Conservation (phyloP, 1,284 basidiomycete genomes). For the Stereum hirsutum region DNA sequence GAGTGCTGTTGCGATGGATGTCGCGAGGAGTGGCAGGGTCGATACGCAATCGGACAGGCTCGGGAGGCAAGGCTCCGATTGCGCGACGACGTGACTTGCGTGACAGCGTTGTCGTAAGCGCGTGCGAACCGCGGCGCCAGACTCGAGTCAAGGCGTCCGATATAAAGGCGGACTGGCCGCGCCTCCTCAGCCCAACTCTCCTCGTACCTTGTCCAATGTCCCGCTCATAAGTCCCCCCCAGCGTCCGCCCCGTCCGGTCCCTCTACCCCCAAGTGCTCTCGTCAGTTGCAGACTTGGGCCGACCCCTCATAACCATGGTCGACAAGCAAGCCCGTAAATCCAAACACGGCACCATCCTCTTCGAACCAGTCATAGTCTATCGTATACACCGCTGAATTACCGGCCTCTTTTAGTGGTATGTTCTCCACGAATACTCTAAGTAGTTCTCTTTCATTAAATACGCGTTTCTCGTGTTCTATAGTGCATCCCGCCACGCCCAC, state of each 20-base stretch:
- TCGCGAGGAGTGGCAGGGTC: too few relatives aligned
- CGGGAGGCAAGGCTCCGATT: too few relatives aligned
- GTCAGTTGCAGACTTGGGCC: slow-evolving; percentile 29
- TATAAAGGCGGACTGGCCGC: slow-evolving; percentile 8
- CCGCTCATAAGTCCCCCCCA: slow-evolving; percentile 17
- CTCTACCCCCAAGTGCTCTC: slow-evolving; percentile 21
- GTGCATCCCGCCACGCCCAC: background rate
- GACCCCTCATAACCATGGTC: slow-evolving; percentile 57
- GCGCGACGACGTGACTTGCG: too few relatives aligned
- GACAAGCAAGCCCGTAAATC: slow-evolving; percentile 69
- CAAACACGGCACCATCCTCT: slow-evolving; percentile 76
- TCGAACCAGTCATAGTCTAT: slow-evolving; percentile 77
- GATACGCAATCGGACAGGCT: too few relatives aligned
- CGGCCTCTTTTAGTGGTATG: slow-evolving; percentile 6
- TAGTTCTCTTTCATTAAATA: background rate
- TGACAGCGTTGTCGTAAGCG: too few relatives aligned
- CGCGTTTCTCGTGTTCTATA: too few relatives aligned
- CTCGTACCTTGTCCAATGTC: too few relatives aligned
- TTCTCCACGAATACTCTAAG: slow-evolving; percentile 16
- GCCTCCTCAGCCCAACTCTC: slow-evolving; percentile 16
- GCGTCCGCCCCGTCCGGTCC: slow-evolving; percentile 14
- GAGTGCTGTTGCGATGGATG: too few relatives aligned
- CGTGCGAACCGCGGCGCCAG: too few relatives aligned
- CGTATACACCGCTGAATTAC: slow-evolving; percentile 59
- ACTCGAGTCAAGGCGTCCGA: too few relatives aligned